Evolutionary conservation across 1,284 basidiomycete species (phyloP).

Genomic region (Trichosporon asahii): DNA sequence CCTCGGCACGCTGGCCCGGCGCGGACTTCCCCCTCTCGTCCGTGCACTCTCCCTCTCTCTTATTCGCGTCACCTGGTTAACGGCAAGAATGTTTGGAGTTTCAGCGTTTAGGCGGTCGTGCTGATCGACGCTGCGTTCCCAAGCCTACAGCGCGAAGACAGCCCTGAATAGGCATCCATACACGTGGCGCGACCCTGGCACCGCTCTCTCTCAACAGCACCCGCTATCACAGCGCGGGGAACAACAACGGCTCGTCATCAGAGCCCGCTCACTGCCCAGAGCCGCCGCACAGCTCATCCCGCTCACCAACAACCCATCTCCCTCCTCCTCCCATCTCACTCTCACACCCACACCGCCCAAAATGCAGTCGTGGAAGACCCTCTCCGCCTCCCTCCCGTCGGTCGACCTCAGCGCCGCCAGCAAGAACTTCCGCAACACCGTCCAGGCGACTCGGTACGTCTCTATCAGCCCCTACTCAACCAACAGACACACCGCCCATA

Average conservation of each 20-base stretch:
- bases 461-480: no score
- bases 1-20: background rate
- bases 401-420: slow-evolving; percentile 56
- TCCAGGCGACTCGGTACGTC: slow-evolving; percentile 71
- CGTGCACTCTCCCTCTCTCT: background rate
- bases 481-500: background rate
- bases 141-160: background rate
- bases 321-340: background rate
- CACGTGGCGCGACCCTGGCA: background rate
- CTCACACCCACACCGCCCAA: slow-evolving; percentile 12
- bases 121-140: background rate
- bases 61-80: slow-evolving; percentile 1
- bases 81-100: background rate
- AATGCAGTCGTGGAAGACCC: slow-evolving; percentile 50
- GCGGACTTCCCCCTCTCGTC: background rate
- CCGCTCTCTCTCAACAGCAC: background rate
- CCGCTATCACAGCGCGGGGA: slow-evolving; percentile 1
- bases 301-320: background rate
- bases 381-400: slow-evolving; percentile 42
- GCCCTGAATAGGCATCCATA: background rate
- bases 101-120: background rate
- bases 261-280: background rate
- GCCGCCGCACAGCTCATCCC: background rate
- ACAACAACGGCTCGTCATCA: slow-evolving; percentile 7
- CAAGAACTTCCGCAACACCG: slow-evolving; percentile 78